These are phyloP conservation scores for barley (Hordeum vulgare) DNA, from an alignment of 176 grass and related monocot genomes.

Conservation along the genomic window DNA sequence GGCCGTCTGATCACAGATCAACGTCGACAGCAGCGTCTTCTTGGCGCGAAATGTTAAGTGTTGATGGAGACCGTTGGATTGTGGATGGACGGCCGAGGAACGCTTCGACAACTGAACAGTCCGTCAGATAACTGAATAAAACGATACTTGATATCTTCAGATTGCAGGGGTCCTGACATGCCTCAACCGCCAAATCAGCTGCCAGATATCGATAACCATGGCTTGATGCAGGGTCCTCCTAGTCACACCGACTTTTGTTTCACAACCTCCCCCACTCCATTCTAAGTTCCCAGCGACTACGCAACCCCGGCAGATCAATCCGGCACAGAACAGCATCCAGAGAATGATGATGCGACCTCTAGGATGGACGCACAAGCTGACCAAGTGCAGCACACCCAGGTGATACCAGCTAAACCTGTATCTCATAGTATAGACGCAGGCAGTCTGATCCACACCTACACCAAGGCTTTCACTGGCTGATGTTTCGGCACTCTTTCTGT, in stretches of 20 bases:
- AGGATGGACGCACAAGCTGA: conserved; percentile 9
- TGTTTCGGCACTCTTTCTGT: too few relatives aligned
- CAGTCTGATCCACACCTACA: neutral
- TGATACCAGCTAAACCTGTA: conserved; percentile 27
- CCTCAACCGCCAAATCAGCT: conserved; percentile 34
- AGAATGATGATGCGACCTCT: conserved; percentile 32
- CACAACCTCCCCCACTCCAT: conserved; percentile 24
- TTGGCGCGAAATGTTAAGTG: too few relatives aligned
- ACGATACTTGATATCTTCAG: too few relatives aligned
- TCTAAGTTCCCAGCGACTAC: neutral
- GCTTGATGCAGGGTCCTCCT: conserved; percentile 31
- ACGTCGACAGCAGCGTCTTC: too few relatives aligned
- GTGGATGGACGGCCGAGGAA: too few relatives aligned
- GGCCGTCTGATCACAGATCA: too few relatives aligned
- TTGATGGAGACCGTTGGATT: too few relatives aligned
- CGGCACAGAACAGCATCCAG: conserved; percentile 33
- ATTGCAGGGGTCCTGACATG: neutral
- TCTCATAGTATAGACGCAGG: conserved; percentile 29
- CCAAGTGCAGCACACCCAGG: conserved; percentile 36
- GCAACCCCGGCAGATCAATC: conserved; percentile 28
- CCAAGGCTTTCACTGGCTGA: too few relatives aligned
- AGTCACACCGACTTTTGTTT: conserved; percentile 19
- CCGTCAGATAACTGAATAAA: too few relatives aligned
- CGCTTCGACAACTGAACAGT: too few relatives aligned
- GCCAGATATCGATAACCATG: conserved; percentile 32